Base-by-base conservation (phyloP, 768 basidiomycete species). In the Boletales sp. region DNA sequence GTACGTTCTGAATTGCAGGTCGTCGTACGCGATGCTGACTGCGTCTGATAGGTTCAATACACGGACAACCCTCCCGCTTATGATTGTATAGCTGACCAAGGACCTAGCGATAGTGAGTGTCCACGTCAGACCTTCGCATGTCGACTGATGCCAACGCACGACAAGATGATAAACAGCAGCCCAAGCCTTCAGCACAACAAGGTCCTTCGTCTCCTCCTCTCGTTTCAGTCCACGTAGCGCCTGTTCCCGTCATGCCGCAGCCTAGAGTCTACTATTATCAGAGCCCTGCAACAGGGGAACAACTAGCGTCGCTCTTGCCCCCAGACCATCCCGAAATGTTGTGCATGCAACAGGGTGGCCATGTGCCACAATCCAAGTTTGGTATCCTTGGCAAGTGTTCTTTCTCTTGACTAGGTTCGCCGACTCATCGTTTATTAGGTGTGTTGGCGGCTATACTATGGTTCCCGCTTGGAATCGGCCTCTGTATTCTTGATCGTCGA, bases 281-380 rank as follows among this genome's bases (percentile, higher is more conserved):
- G 47, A 81, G 87, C 64, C 83, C 86, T 2, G 21, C 39, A 1
- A 87, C 83, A 0, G 76, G 80, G 7, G 75, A 86, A 41, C 72
- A 73, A 17, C 53, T 86, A 28, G 72, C 80, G 2, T 85, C 90
- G 0, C 65, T 84, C 4, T 72, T 89, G 2, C 85, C 90, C 0
- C 90, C 90, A 1, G 74, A 79, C 51, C 85, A 92, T 61, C 90
- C 89, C 0, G 82, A 89, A 68, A 92, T 91, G 90, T 58, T 87
- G 28, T 93, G 90, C 59, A 67, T 92, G n/a, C 90, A 91, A 63
- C 64, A 78, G 8, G 90, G 90, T 11, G 69, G 67, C n/a, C 90
- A 93, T 63, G 61, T 82, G 12, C 70, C 76, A 5, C 69, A 81
- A 33, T 80, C 84, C 18, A 80, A 74, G 41, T 93, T 76, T 59